Percentiles rank a stretch among this genome's conserved stretches.
phyloP scores from a whole-genome alignment of 306 rosid species.

The Rubus idaeus region DNA sequence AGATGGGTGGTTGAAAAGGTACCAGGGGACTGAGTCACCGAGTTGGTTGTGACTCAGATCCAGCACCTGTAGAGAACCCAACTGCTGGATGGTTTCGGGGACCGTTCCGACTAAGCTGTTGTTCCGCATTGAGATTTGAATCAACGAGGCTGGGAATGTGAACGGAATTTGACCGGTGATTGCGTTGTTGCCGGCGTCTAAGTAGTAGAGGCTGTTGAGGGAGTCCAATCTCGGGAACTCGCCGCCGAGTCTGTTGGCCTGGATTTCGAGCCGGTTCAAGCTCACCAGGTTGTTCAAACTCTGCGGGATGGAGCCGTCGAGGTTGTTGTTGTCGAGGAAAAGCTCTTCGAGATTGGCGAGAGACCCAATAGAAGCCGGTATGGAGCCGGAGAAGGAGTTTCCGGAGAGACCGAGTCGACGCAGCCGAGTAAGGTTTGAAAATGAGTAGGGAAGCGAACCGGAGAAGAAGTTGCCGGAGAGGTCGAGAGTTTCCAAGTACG shows the following conservation, averaged over 20 bases:
- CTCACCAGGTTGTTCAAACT: constrained; percentile 34
- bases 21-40: constrained; percentile 44
- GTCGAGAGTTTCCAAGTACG: constrained; percentile 68
- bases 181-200: constrained; percentile 57
- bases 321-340: constrained; percentile 60
- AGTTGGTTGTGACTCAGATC: constrained; percentile 67
- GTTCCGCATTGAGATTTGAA: constrained; percentile 67
- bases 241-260: constrained; percentile 55
- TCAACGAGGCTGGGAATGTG: constrained; percentile 44
- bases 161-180: constrained; percentile 49
- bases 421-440: constrained; percentile 55
- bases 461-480: constrained; percentile 65
- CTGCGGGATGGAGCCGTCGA: constrained; percentile 51
- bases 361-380: constrained; percentile 50
- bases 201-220: constrained; percentile 40
- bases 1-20: constrained; percentile 58
- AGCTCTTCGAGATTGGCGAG: constrained; percentile 61
- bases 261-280: constrained; percentile 61
- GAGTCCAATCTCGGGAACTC: constrained; percentile 45
- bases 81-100: constrained; percentile 27
- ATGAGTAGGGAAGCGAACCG: constrained; percentile 51
- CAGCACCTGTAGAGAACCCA: constrained; percentile 50
- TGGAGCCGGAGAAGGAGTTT: constrained; percentile 58
- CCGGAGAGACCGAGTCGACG: constrained; percentile 58
- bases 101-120: constrained; percentile 45